phyloP scores from a whole-genome alignment of 2,329 filamentous ascomycete genomes.

The Pseudogymnoascus sp. region DNA sequence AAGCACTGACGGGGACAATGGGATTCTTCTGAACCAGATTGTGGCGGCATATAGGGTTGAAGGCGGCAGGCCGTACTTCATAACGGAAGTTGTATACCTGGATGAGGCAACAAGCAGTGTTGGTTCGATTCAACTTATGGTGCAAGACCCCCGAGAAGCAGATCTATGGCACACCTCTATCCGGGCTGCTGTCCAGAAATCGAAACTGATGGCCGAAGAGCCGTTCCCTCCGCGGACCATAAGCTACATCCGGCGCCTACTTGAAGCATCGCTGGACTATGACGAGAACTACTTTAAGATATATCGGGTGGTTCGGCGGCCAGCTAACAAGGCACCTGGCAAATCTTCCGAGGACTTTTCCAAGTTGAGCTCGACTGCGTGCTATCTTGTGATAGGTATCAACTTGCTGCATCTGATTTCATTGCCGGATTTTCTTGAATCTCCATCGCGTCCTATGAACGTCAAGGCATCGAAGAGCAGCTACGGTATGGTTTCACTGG shows the following conservation, averaged over 20 bases:
- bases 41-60: constrained; percentile 60
- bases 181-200: constrained; percentile 49
- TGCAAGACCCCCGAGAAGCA: constrained; percentile 55
- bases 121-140: constrained; percentile 55
- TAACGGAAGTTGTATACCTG: constrained; percentile 58
- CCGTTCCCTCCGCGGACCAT: constrained; percentile 51
- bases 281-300: constrained; percentile 59
- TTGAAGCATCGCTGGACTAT: constrained; percentile 61
- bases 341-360: constrained; percentile 56
- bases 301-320: constrained; percentile 59
- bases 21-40: constrained; percentile 55
- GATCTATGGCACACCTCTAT: constrained; percentile 57
- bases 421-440: constrained; percentile 48
- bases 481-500: constrained; percentile 56
- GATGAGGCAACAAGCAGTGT: constrained; percentile 56
- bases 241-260: constrained; percentile 51
- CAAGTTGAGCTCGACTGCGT: constrained; percentile 55
- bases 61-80: constrained; percentile 57
- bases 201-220: constrained; percentile 41
- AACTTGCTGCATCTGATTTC: constrained; percentile 63
- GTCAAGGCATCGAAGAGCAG: constrained; percentile 40
- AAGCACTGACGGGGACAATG: constrained; percentile 44
- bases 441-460: constrained; percentile 34
- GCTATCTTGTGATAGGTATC: constrained; percentile 60
- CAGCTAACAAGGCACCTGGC: constrained; percentile 42